These are phyloP conservation scores for Thelonectria olida DNA, from an alignment of 2,329 filamentous ascomycete genomes.

Conservation along the genomic window DNA sequence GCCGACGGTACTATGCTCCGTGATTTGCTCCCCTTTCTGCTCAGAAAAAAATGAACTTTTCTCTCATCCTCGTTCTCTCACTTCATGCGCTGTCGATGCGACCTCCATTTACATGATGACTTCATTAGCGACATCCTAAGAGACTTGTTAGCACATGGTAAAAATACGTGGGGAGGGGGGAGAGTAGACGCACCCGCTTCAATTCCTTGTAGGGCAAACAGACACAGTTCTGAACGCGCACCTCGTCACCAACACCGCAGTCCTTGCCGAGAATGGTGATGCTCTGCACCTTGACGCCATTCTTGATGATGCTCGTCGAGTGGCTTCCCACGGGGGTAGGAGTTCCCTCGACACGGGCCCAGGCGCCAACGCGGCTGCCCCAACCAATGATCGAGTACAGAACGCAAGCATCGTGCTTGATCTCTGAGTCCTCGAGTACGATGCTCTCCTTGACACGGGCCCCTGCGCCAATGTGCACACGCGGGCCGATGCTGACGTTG, in stretches of 20 bases:
- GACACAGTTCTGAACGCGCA: constrained; percentile 96
- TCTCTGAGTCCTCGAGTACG: constrained; percentile 91
- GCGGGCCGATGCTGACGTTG: constrained; percentile 95
- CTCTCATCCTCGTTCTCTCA: constrained; percentile 15
- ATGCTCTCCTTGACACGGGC: constrained; percentile 95
- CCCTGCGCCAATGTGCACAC: constrained; percentile 83
- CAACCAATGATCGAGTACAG: constrained; percentile 97
- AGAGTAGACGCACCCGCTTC: constrained; percentile 77
- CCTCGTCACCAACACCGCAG: constrained; percentile 91
- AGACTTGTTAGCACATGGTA: constrained; percentile 36
- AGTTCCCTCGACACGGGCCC: constrained; percentile 96
- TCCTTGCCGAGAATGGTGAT: constrained; percentile 98
- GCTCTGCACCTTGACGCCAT: constrained; percentile 97
- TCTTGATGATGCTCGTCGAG: constrained; percentile 94
- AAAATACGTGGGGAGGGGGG: neutral
- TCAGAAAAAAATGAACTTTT: constrained; percentile 7
- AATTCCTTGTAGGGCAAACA: constrained; percentile 98
- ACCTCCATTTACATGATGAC: constrained; percentile 81
- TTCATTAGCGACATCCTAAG: constrained; percentile 83
- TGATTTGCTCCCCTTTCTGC: constrained; percentile 5
- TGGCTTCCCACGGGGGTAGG: constrained; percentile 89
- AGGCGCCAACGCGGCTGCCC: constrained; percentile 95
- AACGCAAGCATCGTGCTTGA: constrained; percentile 96
- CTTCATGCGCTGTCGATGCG: neutral
- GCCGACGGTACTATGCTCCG: constrained; percentile 14